Conservation (phyloP, 176 grass and related monocot genomes). For the Panicum miliaceum region DNA sequence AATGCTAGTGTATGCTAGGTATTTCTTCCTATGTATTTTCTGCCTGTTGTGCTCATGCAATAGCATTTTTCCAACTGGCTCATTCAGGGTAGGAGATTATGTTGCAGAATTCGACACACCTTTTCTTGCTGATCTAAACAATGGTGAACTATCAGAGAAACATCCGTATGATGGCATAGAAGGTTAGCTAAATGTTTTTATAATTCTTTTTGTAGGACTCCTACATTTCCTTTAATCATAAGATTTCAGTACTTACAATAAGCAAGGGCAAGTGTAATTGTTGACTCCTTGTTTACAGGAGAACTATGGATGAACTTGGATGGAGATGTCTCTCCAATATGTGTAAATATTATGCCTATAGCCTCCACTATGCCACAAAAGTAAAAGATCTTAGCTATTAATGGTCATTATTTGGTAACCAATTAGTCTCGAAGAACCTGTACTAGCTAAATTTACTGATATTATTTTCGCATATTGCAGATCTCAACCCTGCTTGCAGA, state of each 20-base stretch:
- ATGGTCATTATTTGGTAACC: slow-evolving; percentile 34
- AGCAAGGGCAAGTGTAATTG: slow-evolving; percentile 26
- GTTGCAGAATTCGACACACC: slow-evolving; percentile 65
- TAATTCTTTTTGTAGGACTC: slow-evolving; percentile 20
- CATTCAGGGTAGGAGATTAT: slow-evolving; percentile 68
- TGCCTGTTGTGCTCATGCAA: slow-evolving; percentile 23
- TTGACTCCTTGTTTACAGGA: slow-evolving; percentile 64
- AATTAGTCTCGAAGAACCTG: slow-evolving; percentile 17
- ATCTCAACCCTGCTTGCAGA: slow-evolving; percentile 64
- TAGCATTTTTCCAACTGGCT: slow-evolving; percentile 14
- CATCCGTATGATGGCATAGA: slow-evolving; percentile 64
- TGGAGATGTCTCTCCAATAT: slow-evolving; percentile 82
- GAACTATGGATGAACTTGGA: slow-evolving; percentile 98
- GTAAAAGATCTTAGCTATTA: slow-evolving; percentile 51
- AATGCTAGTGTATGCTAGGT: slow-evolving; percentile 7
- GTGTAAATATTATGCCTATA: slow-evolving; percentile 82
- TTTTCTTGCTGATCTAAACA: slow-evolving; percentile 85
- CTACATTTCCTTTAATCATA: slow-evolving; percentile 23
- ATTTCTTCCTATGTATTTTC: slow-evolving; percentile 22
- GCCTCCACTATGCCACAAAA: slow-evolving; percentile 57
- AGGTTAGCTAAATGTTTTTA: slow-evolving; percentile 58
- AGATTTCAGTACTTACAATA: slow-evolving; percentile 28
- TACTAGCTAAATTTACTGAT: slow-evolving; percentile 31
- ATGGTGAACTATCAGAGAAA: slow-evolving; percentile 62
- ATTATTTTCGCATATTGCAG: slow-evolving; percentile 49